Evolutionary conservation across 352 stramenopile genomes (phyloP).

Genomic region (Globisporangium viniferum): DNA sequence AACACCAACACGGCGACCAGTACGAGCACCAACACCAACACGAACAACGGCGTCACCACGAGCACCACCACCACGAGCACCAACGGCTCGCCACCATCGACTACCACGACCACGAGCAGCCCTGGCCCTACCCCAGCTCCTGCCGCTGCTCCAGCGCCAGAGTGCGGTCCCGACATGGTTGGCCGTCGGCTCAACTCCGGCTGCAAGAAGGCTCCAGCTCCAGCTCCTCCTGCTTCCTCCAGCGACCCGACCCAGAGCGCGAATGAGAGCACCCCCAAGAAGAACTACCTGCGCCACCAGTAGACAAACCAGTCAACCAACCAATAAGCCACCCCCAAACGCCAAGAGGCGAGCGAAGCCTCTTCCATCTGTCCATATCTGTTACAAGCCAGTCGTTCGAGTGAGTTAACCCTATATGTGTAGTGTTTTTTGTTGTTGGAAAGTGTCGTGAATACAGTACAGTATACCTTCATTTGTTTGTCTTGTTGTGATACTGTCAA

Average conservation of each 20-base stretch:
- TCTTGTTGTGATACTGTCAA: neutral
- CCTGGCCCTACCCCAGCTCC: too few species aligned
- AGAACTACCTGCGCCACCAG: conserved; percentile 1
- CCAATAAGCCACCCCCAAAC: too few species aligned
- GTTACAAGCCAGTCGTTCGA: neutral
- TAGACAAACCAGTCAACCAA: neutral
- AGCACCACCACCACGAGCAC: too few species aligned
- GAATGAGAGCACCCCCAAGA: neutral
- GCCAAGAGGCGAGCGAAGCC: neutral
- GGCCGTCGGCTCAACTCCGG: conserved; percentile 2
- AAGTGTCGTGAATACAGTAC: neutral
- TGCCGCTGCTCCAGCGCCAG: neutral
- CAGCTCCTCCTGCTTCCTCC: neutral
- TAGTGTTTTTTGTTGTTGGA: neutral
- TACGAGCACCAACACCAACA: too few species aligned
- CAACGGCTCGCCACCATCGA: too few species aligned
- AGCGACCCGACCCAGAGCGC: neutral
- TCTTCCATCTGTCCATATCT: neutral
- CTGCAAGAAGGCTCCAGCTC: neutral
- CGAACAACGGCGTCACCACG: too few species aligned
- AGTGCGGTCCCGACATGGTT: conserved; percentile 1
- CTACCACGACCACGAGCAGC: too few species aligned
- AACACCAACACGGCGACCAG: too few species aligned
- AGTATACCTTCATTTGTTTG: neutral
- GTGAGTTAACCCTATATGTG: neutral